Evolutionary conservation across 2,329 filamentous ascomycete species (phyloP).

Genomic region (Xylariaceae sp.): DNA sequence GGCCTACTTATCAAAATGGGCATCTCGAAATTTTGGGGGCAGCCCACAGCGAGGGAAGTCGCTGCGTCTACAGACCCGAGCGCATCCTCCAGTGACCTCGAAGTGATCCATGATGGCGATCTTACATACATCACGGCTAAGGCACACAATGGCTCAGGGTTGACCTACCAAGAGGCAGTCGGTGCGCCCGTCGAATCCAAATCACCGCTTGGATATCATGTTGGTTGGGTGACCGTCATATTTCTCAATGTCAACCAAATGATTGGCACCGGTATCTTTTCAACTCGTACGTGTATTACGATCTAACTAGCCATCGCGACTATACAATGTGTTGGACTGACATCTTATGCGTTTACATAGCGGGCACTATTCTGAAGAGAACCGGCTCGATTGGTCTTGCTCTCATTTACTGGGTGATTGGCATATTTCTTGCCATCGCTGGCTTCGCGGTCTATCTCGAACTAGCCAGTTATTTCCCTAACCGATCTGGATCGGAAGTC

Average conservation of each 20-base stretch:
- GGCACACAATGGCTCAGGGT: conserved; percentile 51
- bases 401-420: conserved; percentile 62
- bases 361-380: conserved; percentile 55
- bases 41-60: conserved; percentile 18
- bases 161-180: conserved; percentile 63
- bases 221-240: conserved; percentile 61
- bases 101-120: conserved; percentile 38
- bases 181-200: conserved; percentile 66
- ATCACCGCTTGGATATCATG: conserved; percentile 67
- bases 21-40: conserved; percentile 32
- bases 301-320: no score
- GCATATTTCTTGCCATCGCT: conserved; percentile 54
- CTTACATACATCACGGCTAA: conserved; percentile 38
- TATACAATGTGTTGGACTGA: neutral
- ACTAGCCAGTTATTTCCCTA: conserved; percentile 62
- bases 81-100: conserved; percentile 32
- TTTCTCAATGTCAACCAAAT: conserved; percentile 67
- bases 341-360: conserved; percentile 36
- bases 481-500: conserved; percentile 62
- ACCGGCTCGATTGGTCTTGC: conserved; percentile 61
- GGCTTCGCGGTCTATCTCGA: conserved; percentile 61
- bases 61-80: conserved; percentile 1
- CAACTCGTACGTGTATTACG: conserved; percentile 38
- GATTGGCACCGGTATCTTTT: conserved; percentile 68
- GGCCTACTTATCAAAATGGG: conserved; percentile 28